Conservation (phyloP, 805 yeast genomes). For the Starmera dryadoides region DNA sequence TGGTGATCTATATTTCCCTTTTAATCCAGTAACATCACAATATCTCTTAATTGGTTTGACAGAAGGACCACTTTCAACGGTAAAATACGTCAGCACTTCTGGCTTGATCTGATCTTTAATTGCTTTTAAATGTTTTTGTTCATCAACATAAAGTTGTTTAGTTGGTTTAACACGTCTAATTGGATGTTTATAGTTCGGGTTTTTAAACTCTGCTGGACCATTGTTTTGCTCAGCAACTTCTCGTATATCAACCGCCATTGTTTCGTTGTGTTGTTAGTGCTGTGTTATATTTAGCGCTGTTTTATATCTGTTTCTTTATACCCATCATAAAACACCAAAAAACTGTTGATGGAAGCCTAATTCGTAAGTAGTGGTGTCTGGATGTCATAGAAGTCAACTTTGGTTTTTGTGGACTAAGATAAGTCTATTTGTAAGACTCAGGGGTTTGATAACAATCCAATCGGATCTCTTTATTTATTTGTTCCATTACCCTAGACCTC, state of each 20-base stretch:
- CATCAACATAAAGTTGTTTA: slow-evolving; percentile 71
- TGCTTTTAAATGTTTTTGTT: slow-evolving; percentile 52
- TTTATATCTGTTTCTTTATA: slow-evolving; percentile 2
- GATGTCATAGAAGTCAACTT: too few species aligned
- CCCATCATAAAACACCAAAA: too few species aligned
- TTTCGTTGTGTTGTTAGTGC: too few species aligned
- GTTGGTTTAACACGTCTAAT: slow-evolving; percentile 64
- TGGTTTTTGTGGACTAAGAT: too few species aligned
- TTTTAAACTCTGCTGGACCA: slow-evolving; percentile 49
- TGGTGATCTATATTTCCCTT: slow-evolving; percentile 69
- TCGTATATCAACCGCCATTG: slow-evolving; percentile 4
- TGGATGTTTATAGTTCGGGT: slow-evolving; percentile 41
- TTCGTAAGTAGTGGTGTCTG: too few species aligned
- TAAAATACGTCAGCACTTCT: slow-evolving; percentile 59
- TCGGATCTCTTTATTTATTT: too few species aligned
- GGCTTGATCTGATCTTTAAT: slow-evolving; percentile 23
- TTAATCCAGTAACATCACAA: slow-evolving; percentile 91
- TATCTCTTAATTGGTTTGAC: slow-evolving; percentile 72
- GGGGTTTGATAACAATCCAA: not conserved
- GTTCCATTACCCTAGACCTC: not conserved
- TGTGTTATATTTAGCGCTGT: too few species aligned
- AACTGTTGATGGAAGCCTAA: too few species aligned
- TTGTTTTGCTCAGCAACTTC: slow-evolving; percentile 10
- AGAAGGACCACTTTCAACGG: slow-evolving; percentile 82
- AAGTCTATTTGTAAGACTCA: not conserved